Conservation (phyloP, 2,329 filamentous ascomycete species). For the Xylariaceae sp. region DNA sequence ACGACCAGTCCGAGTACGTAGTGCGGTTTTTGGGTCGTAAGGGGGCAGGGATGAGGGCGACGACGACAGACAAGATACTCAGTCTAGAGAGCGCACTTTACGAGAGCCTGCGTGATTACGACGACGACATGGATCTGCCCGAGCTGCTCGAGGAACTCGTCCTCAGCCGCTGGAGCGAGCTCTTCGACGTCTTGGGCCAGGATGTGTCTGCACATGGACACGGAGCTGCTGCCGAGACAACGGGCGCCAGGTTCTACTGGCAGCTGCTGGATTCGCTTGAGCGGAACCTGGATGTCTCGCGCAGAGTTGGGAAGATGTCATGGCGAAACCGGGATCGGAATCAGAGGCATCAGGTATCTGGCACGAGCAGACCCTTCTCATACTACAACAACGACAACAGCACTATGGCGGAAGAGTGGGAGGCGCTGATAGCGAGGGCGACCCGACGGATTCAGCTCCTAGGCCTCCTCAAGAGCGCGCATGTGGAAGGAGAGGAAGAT, state of each 20-base stretch:
- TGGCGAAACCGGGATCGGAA: too few species aligned
- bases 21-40: too few species aligned
- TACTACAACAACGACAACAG: too few species aligned
- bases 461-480: too few species aligned
- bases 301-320: too few species aligned
- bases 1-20: too few species aligned
- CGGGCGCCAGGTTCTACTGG: constrained; percentile 28
- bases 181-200: constrained; percentile 30
- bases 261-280: constrained; percentile 31
- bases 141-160: constrained; percentile 19
- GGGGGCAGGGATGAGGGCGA: too few species aligned
- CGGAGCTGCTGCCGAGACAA: constrained; percentile 5
- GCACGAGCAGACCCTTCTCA: too few species aligned
- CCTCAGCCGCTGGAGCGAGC: constrained; percentile 31
- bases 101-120: constrained; percentile 15
- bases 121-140: constrained; percentile 6
- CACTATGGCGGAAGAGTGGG: constrained; percentile 25
- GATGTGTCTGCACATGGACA: constrained; percentile 1
- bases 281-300: constrained; percentile 29
- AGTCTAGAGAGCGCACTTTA: constrained; percentile 27
- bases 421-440: constrained; percentile 28
- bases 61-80: constrained; percentile 20
- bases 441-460: constrained; percentile 25
- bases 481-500: not conserved
- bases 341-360: too few species aligned